Evolutionary conservation across 2,329 filamentous ascomycete genomes (phyloP).

Genomic region (Capronia coronata): DNA sequence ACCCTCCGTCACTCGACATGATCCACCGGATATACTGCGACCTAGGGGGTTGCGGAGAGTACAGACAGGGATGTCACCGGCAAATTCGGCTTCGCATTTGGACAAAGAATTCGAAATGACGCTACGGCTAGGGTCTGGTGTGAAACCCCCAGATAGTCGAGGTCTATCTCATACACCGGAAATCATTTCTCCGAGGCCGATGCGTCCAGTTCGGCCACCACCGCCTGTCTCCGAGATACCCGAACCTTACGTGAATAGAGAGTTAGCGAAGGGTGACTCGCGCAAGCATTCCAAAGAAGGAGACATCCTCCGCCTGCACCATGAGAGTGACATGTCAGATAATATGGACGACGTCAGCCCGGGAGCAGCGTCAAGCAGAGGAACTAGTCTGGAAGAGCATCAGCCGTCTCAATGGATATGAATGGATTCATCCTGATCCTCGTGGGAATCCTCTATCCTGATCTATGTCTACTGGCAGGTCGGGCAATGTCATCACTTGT

Average conservation of each 20-base stretch:
- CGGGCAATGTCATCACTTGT: not conserved
- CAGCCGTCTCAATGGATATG: slow-evolving; percentile 5
- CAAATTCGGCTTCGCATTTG: slow-evolving; percentile 5
- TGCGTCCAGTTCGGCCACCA: slow-evolving; percentile 17
- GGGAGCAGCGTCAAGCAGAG: not conserved
- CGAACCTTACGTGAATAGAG: slow-evolving; percentile 4
- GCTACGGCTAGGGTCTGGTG: slow-evolving; percentile 12
- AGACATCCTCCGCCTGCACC: slow-evolving; percentile 14
- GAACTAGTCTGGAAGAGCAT: not conserved
- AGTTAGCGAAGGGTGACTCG: not conserved
- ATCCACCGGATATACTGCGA: slow-evolving; percentile 16
- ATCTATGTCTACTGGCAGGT: not conserved
- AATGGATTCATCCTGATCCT: too few species aligned
- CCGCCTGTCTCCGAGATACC: slow-evolving; percentile 12
- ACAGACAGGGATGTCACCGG: slow-evolving; percentile 18
- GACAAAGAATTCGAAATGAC: slow-evolving; percentile 29
- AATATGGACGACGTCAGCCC: slow-evolving; percentile 1
- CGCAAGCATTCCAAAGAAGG: slow-evolving; percentile 11
- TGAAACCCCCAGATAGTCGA: slow-evolving; percentile 8
- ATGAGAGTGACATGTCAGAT: slow-evolving; percentile 3
- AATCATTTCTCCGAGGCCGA: slow-evolving; percentile 23
- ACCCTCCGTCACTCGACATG: slow-evolving; percentile 2
- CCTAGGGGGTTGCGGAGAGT: slow-evolving; percentile 17
- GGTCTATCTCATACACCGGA: slow-evolving; percentile 7
- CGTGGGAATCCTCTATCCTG: too few species aligned